Evolutionary conservation across 164 flowering plant species (phyloP).

Genomic region (Kalanchoe fedtschenkoi): DNA sequence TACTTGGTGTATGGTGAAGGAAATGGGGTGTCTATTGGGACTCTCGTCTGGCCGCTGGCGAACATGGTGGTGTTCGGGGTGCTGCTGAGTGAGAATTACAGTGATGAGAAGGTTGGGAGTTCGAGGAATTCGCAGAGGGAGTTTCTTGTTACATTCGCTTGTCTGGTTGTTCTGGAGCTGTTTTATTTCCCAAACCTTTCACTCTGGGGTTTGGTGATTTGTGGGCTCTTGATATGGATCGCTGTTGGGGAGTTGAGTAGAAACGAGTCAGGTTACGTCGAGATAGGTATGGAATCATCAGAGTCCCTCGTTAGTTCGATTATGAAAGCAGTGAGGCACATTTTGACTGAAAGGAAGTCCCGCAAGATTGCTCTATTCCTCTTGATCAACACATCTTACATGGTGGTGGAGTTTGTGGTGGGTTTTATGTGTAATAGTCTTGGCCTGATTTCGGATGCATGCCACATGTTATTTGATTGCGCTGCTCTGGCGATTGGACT

Average conservation of each 20-base stretch:
- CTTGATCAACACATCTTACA: constrained; percentile 74
- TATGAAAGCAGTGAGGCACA: constrained; percentile 66
- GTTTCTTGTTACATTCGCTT: constrained; percentile 55
- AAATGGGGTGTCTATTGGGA: constrained; percentile 33
- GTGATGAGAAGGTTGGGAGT: constrained; percentile 44
- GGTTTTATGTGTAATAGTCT: constrained; percentile 98
- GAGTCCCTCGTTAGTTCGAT: constrained; percentile 30
- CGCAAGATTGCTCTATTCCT: constrained; percentile 90
- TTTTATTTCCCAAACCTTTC: constrained; percentile 81
- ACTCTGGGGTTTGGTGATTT: constrained; percentile 59
- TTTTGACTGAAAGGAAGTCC: constrained; percentile 81
- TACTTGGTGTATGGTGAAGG: constrained; percentile 31
- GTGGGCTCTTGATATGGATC: constrained; percentile 60
- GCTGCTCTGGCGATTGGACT: constrained; percentile 95
- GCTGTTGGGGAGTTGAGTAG: constrained; percentile 60
- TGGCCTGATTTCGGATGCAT: constrained; percentile 99
- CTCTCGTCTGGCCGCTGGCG: constrained; percentile 69
- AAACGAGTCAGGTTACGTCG: constrained; percentile 24
- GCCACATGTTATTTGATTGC: constrained; percentile 98
- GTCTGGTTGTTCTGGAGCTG: constrained; percentile 70
- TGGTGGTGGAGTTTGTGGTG: constrained; percentile 91
- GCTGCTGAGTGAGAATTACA: constrained; percentile 59
- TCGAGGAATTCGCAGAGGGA: constrained; percentile 53
- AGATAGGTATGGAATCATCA: constrained; percentile 46
- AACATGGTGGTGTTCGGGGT: constrained; percentile 92